Base-by-base conservation (phyloP, 2,329 filamentous ascomycete species). In the Stachybotrys chlorohalonatus region DNA sequence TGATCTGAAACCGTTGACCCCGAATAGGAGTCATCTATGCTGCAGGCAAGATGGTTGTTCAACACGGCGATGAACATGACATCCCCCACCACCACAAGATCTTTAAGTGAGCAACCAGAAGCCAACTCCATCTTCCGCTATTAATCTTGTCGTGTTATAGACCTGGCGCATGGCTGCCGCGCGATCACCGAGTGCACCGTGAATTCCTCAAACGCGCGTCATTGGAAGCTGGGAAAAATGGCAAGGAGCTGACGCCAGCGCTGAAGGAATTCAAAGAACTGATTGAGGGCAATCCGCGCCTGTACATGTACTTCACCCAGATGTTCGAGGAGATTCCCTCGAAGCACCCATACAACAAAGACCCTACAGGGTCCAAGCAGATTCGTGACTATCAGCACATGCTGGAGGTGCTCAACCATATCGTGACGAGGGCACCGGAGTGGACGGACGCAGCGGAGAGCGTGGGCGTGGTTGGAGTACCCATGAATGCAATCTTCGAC, bases 261-360 rank as follows among this genome's bases (percentile, higher is more conserved):
- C 68, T 89, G 0, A 62, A 77, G 57, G 85, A 88, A 58, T 87
- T 90, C 71, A 76, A 83, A 63, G 66, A 79, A 1, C 70, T 89
- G 30, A 89, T 90, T 58, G 85, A 89, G 65, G 67, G 67, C 31
- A 83, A 83, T 58, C 72, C 84, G 1, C 77, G 83, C 24, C 71
- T 89, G 31, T 85, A 82, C 71, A 84, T 89, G 76, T 81, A 84
- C 65, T 82, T 87, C 63, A 72, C 73, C 30, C 73, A 78, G 58
- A 89, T 89, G 86, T 89, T 86, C 68, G 73, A 80, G 32, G 82
- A 89, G 68, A 74, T 89, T 17, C 85, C 86, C 0, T 64, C 66
- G 36, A 83, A 82, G 66, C 70, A 75, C 16, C 80, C 80, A 0
- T 89, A 89, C 68, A 64, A 68, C 56, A 73, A 72, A 7, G 85